These are phyloP conservation scores for Piper longum DNA, from an alignment of 164 flowering plant genomes.

Conservation along the genomic window DNA sequence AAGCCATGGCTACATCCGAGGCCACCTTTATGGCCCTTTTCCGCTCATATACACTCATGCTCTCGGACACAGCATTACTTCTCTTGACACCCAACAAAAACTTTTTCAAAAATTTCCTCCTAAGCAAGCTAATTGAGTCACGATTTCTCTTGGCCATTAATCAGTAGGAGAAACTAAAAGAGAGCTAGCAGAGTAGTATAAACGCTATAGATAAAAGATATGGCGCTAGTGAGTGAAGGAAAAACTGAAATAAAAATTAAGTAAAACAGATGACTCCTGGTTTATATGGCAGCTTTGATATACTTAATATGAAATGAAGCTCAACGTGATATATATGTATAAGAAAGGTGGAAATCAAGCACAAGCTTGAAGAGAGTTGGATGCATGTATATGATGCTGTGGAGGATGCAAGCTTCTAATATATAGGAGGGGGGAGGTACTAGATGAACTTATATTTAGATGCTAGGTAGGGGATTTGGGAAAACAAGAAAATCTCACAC, in stretches of 20 bases:
- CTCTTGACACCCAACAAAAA: conserved; percentile 43
- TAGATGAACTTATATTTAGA: not conserved
- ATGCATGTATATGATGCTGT: not conserved
- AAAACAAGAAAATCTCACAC: not conserved
- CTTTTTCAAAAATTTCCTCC: conserved; percentile 42
- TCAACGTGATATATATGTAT: not conserved
- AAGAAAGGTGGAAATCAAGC: not conserved
- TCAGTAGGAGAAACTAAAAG: not conserved
- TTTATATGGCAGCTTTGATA: too few species aligned
- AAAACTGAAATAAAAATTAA: too few species aligned
- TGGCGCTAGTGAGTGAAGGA: too few species aligned
- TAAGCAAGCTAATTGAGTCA: conserved; percentile 13
- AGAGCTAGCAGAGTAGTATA: not conserved
- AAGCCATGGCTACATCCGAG: conserved; percentile 75
- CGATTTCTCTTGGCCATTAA: conserved; percentile 22
- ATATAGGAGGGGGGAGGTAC: not conserved
- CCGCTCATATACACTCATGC: conserved; percentile 37
- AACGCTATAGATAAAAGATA: too few species aligned
- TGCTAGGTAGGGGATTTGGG: not conserved
- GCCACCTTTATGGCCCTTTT: conserved; percentile 55
- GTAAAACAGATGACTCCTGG: too few species aligned
- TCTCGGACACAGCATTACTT: conserved; percentile 1
- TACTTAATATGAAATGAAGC: not conserved
- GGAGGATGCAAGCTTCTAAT: not conserved
- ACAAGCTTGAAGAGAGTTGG: not conserved